Percentiles rank a stretch among this genome's conserved stretches.
Evolutionary conservation across 1,284 basidiomycete genomes (phyloP).

Genomic region (Melanopsichium pennsylvanicum): DNA sequence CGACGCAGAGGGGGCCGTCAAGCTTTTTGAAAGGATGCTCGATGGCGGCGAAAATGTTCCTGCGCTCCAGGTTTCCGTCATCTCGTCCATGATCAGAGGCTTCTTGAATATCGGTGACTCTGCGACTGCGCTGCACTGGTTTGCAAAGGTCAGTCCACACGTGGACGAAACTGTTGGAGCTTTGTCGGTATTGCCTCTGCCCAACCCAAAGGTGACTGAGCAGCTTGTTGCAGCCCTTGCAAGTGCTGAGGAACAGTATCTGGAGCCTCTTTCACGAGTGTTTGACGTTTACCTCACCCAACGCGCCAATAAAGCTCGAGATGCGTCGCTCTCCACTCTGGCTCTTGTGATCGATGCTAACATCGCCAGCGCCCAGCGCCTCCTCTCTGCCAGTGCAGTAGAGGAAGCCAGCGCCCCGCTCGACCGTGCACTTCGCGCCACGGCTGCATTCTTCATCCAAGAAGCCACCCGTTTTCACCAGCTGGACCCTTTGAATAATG

Average conservation of each 20-base stretch:
- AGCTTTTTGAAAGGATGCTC: slow-evolving; percentile 78
- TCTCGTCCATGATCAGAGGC: slow-evolving; percentile 72
- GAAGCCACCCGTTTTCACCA: neutral
- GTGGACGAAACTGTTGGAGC: neutral
- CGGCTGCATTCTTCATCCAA: slow-evolving; percentile 16
- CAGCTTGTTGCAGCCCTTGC: slow-evolving; percentile 19
- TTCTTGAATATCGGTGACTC: slow-evolving; percentile 49
- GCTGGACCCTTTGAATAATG: neutral
- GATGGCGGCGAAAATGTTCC: slow-evolving; percentile 66
- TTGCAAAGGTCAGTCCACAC: slow-evolving; percentile 34
- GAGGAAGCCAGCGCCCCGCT: slow-evolving; percentile 23
- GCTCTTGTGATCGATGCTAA: slow-evolving; percentile 33
- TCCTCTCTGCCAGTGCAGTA: slow-evolving; percentile 26
- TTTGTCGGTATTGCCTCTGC: slow-evolving; percentile 11
- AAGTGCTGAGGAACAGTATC: slow-evolving; percentile 9
- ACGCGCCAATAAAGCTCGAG: neutral
- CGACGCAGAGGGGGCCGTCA: slow-evolving; percentile 74
- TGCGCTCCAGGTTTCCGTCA: slow-evolving; percentile 71
- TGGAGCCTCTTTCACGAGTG: slow-evolving; percentile 18
- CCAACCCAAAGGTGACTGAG: slow-evolving; percentile 5
- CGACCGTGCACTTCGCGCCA: slow-evolving; percentile 34
- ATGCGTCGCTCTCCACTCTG: slow-evolving; percentile 3
- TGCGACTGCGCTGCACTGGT: slow-evolving; percentile 50
- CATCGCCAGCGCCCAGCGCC: slow-evolving; percentile 35
- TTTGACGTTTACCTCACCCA: slow-evolving; percentile 22